Conservation (phyloP, 1,139 yeast species). For the Geotrichum fermentans region DNA sequence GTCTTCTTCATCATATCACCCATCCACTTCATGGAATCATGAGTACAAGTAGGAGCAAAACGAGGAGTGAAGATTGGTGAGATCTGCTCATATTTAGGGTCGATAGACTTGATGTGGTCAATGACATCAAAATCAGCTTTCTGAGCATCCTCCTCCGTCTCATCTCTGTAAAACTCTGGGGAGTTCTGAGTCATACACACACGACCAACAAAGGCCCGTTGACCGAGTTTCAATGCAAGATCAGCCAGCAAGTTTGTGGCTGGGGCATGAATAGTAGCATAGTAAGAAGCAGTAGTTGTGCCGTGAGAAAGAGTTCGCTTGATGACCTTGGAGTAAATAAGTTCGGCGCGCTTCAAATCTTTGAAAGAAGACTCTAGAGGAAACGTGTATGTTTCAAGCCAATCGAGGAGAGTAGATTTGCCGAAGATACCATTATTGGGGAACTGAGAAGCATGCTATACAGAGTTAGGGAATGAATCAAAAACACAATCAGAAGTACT, state of each 20-base stretch:
- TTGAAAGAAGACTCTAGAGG: conserved; percentile 67
- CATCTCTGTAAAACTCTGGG: conserved; percentile 65
- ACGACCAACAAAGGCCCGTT: conserved; percentile 85
- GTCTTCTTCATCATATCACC: conserved; percentile 52
- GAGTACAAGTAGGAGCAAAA: conserved; percentile 85
- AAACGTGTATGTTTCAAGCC: conserved; percentile 84
- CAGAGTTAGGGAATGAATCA: neutral
- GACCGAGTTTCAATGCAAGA: conserved; percentile 61
- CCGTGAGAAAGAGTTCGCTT: conserved; percentile 66
- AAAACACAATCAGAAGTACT: conserved; percentile 1
- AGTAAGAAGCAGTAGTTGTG: conserved; percentile 89
- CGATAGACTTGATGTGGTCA: conserved; percentile 49
- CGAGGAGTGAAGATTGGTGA: conserved; percentile 85
- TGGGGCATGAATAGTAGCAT: conserved; percentile 75
- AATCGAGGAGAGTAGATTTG: conserved; percentile 75
- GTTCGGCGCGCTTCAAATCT: conserved; percentile 50
- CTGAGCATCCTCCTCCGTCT: conserved; percentile 51
- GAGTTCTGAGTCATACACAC: conserved; percentile 84
- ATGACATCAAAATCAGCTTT: conserved; percentile 55
- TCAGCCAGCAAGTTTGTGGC: conserved; percentile 76
- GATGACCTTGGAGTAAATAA: conserved; percentile 62
- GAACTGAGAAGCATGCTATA: conserved; percentile 80
- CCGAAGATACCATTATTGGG: conserved; percentile 94
- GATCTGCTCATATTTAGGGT: conserved; percentile 49
- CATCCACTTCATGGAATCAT: conserved; percentile 55